Percentiles rank a stretch among this genome's conserved stretches.
Evolutionary conservation across 768 basidiomycete species (phyloP).

Genomic region (Cystobasidium onofrii): DNA sequence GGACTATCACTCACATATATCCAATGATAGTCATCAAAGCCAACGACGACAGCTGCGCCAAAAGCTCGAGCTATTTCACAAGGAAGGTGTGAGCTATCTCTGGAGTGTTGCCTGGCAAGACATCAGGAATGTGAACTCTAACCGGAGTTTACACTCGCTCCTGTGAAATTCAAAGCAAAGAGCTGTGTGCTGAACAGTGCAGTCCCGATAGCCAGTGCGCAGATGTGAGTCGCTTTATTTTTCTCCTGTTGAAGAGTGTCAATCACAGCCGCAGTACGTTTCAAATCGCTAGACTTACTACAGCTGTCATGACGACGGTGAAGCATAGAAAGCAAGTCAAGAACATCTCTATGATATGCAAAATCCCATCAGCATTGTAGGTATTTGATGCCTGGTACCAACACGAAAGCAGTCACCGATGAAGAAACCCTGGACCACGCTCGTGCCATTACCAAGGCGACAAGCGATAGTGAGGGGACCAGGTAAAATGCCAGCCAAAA

Average conservation of each 20-base stretch:
- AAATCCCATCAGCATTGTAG: neutral
- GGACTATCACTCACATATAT: conserved; percentile 9
- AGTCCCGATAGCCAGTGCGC: neutral
- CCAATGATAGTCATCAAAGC: neutral
- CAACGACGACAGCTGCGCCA: neutral
- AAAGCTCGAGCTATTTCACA: neutral
- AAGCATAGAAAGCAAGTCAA: neutral
- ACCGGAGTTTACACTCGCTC: neutral
- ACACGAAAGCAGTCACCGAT: neutral
- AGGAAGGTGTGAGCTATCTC: too few species aligned
- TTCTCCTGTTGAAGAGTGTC: neutral
- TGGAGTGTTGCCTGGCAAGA: too few species aligned
- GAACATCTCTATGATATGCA: neutral
- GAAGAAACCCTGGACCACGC: conserved; percentile 10
- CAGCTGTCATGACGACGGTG: neutral
- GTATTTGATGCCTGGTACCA: neutral
- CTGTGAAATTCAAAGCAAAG: neutral
- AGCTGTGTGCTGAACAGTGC: conserved; percentile 2
- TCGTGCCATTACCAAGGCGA: conserved; percentile 36
- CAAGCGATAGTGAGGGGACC: conserved; percentile 56
- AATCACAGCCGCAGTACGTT: too few species aligned
- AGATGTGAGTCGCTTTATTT: neutral
- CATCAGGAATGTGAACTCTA: too few species aligned
- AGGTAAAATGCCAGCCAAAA: conserved; percentile 55
- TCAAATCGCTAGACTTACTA: neutral